Evolutionary conservation across 495 filamentous ascomycete species (phyloP).

Genomic region (Aspergillus nidulans): DNA sequence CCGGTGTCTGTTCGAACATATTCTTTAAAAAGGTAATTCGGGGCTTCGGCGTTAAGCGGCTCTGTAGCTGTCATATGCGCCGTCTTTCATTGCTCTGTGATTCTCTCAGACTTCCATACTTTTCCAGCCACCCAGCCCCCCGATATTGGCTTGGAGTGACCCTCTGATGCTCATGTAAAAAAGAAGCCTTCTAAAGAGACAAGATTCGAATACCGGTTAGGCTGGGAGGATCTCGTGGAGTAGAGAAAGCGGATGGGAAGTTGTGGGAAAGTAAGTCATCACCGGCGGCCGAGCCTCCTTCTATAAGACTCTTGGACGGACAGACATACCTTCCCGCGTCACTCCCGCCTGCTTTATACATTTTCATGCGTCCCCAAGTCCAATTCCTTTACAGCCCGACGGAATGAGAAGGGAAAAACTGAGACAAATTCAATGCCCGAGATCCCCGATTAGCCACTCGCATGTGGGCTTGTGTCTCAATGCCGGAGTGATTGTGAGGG

Average conservation of each 20-base stretch:
- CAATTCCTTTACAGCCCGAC: slow-evolving; percentile 7
- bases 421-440: slow-evolving; percentile 11
- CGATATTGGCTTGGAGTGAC: slow-evolving; percentile 10
- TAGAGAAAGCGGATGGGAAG: not conserved
- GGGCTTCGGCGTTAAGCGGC: not conserved
- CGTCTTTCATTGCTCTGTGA: slow-evolving; percentile 5
- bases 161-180: not conserved
- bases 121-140: slow-evolving; percentile 41
- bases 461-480: slow-evolving; percentile 29
- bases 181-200: not conserved
- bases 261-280: slow-evolving; percentile 1
- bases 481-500: slow-evolving; percentile 27
- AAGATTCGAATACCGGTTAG: not conserved
- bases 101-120: slow-evolving; percentile 18
- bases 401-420: not conserved
- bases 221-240: slow-evolving; percentile 3
- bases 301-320: not conserved
- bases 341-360: slow-evolving; percentile 12
- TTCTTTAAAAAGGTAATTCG: not conserved
- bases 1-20: not conserved
- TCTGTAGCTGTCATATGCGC: slow-evolving; percentile 11
- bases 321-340: not conserved
- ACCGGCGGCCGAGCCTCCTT: not conserved
- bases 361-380: not conserved
- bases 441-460: slow-evolving; percentile 23